Evolutionary conservation across 2,329 filamentous ascomycete species (phyloP).

Genomic region (Diplocarpon rosae): DNA sequence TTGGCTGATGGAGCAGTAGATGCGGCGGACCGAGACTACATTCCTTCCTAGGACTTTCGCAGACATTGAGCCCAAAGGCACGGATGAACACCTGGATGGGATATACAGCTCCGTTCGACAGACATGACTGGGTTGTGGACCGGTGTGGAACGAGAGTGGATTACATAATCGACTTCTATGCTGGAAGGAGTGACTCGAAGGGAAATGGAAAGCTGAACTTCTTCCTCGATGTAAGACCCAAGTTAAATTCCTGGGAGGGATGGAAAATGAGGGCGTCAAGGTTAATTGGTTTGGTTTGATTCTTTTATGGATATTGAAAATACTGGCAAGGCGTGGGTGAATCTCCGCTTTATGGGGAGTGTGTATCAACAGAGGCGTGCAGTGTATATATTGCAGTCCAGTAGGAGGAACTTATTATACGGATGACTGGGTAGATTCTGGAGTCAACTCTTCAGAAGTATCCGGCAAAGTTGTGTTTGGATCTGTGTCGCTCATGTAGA

Average conservation of each 20-base stretch:
- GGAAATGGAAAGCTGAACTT: constrained; percentile 43
- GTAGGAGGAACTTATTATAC: background rate
- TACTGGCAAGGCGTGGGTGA: constrained; percentile 6
- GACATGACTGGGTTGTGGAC: constrained; percentile 96
- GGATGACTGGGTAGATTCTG: background rate
- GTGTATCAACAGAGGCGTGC: background rate
- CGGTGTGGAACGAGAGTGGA: constrained; percentile 77
- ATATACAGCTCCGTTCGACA: constrained; percentile 86
- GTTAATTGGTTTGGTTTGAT: constrained; percentile 37
- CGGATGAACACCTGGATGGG: constrained; percentile 73
- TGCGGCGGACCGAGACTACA: constrained; percentile 73
- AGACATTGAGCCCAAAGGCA: constrained; percentile 67
- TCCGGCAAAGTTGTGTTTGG: no score
- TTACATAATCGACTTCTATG: constrained; percentile 97
- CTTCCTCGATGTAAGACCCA: constrained; percentile 57
- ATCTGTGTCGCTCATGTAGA: no score
- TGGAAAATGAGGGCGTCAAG: constrained; percentile 52
- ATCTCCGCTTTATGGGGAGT: background rate
- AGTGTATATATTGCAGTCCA: background rate
- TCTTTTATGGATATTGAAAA: background rate
- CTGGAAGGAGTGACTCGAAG: constrained; percentile 43
- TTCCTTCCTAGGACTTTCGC: constrained; percentile 66
- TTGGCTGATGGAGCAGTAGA: constrained; percentile 25
- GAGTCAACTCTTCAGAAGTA: no score
- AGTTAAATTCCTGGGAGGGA: constrained; percentile 57